phyloP scores from a whole-genome alignment of 371 early-diverging fungal genomes.

The Apophysomyces ossiformis region DNA sequence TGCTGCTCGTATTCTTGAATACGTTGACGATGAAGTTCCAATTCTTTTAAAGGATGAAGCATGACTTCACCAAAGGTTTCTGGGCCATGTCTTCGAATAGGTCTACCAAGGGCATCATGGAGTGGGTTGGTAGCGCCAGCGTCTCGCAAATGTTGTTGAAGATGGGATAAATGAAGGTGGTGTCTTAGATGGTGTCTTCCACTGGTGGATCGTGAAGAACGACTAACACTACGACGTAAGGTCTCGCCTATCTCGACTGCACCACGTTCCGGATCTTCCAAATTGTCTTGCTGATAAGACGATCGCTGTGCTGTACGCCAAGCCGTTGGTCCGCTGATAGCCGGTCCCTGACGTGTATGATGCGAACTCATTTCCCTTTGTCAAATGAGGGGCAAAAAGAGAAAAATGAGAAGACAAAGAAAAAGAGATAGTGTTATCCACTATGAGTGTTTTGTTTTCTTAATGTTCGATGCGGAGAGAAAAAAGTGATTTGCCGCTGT shows the following conservation, averaged over 20 bases:
- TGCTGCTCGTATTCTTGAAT: constrained; percentile 40
- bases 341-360: background rate
- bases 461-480: constrained; percentile 8
- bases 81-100: constrained; percentile 37
- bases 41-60: constrained; percentile 42
- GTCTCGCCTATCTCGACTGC: background rate
- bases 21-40: constrained; percentile 41
- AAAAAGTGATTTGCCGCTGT: background rate
- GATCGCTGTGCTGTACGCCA: constrained; percentile 2
- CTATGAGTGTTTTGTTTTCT: background rate
- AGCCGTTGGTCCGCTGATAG: constrained; percentile 1
- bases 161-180: background rate
- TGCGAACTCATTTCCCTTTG: background rate
- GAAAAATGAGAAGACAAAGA: constrained; percentile 1
- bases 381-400: background rate
- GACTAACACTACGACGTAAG: constrained; percentile 2
- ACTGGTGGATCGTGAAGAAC: constrained; percentile 3
- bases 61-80: constrained; percentile 54
- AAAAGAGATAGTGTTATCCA: background rate
- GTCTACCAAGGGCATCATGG: constrained; percentile 42
- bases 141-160: background rate
- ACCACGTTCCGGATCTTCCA: constrained; percentile 7
- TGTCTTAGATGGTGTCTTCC: constrained; percentile 3
- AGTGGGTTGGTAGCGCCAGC: constrained; percentile 16
- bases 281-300: constrained; percentile 1